Base-by-base conservation (phyloP, 2,329 filamentous ascomycete species). In the Talaromyces amestolkiae region DNA sequence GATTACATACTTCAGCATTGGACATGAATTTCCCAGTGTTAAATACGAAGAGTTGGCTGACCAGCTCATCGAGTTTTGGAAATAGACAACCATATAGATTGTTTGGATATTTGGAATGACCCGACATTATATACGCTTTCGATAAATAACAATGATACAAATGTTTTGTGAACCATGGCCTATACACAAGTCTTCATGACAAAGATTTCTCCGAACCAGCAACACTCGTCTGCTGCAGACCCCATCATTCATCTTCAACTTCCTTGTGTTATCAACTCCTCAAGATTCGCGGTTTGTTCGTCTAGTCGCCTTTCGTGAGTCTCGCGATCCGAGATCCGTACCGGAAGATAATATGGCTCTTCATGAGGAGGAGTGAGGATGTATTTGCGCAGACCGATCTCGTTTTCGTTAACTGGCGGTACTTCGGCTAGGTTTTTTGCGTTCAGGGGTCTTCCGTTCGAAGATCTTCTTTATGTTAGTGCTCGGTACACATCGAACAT, bases 21-120 rank as follows among this genome's bases (percentile, higher is more conserved):
- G 89, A 0, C 91, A 93, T 73, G 90, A 92, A 71, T 79, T 92
- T 66, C 87, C 87, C 0, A 87, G 91, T 68, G 85, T 85, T 13
- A 83, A 83, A 64, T 86, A 85, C 2, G 78, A 80, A 10, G 84
- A 87, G 63, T 82, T 91, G 64, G 87, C 86, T 1, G 75, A 80
- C n/a, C 75, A 77, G n/a, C 81, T 87, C 45, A 71, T 75, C 59
- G 76, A 78, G 17, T 79, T 81, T 71, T 81, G 79, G 79, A 70
- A 54, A 51, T 66, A 47, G 61, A 41, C 10, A n/a, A 39, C 35
- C 33, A 51, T 51, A 24, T 39, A 49, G 24, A 39, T 19, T 41
- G 6, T 43, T 35, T 39, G 35, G 19, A 17, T n/a, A 24, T 62
- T 33, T 39, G 19, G 27, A 5, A 31, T 49, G 5, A 56, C 33